Evolutionary conservation across 768 basidiomycete species (phyloP), one percentile per base, ranked within the genome.

Genomic region (Rhizopogon vesiculosus): DNA sequence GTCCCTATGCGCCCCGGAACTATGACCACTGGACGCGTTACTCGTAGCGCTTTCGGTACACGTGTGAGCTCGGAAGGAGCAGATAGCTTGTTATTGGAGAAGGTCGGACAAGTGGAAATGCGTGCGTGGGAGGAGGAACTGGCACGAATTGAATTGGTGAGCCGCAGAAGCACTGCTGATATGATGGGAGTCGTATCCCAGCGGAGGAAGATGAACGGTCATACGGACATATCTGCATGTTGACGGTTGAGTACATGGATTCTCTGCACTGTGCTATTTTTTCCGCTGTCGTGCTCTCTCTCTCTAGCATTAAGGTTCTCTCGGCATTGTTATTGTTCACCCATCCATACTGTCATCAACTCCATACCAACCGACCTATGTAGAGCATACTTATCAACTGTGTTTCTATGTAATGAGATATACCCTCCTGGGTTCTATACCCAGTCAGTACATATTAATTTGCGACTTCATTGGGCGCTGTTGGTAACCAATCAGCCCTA

Each of bases 91-190:
- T 52, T 65, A 35, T 59, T 61, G 16, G 65, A 66, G 62, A 69
- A 44, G 62, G 70, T 55, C 62, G 72, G 56, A 54, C 61, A 61
- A 22, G 61, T 71, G 38, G 75, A 77, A 42, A 73, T 83, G 65
- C 73, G 76, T 53, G 89, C 85, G 60, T 92, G 90, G 89, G 90
- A 91, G 69, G 83, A 82, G 66, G 88, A 91, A 74, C 76, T 90
- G 44, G 82, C 77, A 57, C 77, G 81, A 58, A 89, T 91, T 60
- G 89, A 90, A 70, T 71, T 75, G 61, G 73, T 73, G 68, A 87
- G 82, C 69, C 80, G 79, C 53, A 67, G 72, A 55, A 73, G 67
- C 52, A 78, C 71, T 45, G 68, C 62, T 18, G 66, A 68, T 46
- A 75, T 78, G 68, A 55, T 74, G 18, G 69, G 67, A n/a, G 61